phyloP scores from a whole-genome alignment of 2,329 filamentous ascomycete species.

The Aureobasidium sp. region DNA sequence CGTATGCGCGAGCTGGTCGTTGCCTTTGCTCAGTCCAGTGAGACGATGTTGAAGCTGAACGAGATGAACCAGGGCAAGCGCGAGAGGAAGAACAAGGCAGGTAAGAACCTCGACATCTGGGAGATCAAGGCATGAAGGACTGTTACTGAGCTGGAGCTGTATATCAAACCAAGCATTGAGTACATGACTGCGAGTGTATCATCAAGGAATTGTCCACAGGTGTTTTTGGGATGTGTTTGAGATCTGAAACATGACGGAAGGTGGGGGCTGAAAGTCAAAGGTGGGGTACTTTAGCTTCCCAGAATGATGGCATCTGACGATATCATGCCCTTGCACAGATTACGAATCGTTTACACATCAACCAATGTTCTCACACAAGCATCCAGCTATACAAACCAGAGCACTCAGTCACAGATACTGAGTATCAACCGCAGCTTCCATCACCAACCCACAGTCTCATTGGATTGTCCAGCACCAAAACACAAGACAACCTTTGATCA shows the following conservation, averaged over 20 bases:
- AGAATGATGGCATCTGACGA: neutral
- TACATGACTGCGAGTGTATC: neutral
- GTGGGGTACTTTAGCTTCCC: neutral
- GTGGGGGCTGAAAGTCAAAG: neutral
- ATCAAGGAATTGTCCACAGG: neutral
- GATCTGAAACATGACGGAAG: neutral
- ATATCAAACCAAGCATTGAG: neutral
- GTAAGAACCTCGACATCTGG: conserved; percentile 37
- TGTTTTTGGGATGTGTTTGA: neutral
- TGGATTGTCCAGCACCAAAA: neutral
- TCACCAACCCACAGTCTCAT: neutral
- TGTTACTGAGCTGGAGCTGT: neutral
- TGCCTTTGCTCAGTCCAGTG: conserved; percentile 67
- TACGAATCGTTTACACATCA: neutral
- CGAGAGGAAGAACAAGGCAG: conserved; percentile 34
- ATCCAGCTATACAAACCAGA: neutral
- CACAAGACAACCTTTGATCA: neutral
- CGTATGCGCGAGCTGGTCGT: conserved; percentile 38
- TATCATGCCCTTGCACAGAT: neutral
- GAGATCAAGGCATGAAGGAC: conserved; percentile 22
- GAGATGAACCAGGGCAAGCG: conserved; percentile 32
- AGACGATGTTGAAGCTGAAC: conserved; percentile 52
- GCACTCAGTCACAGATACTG: neutral
- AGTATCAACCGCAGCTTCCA: neutral
- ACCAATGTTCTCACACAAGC: neutral